These are phyloP conservation scores for Avena atlantica DNA, from an alignment of 176 grass and related monocot genomes.

Conservation along the genomic window DNA sequence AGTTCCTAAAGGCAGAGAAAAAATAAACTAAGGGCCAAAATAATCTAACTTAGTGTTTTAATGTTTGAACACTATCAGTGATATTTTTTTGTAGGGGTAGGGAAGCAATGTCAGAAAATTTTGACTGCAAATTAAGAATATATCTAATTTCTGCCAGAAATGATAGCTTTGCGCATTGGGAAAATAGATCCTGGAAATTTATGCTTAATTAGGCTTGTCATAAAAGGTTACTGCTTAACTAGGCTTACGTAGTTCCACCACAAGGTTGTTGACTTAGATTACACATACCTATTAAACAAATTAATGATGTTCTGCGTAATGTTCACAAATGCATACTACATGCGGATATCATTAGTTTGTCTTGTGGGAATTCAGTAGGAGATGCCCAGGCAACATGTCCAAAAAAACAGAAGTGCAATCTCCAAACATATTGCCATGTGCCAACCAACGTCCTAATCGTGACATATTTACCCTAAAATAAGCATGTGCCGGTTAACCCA, in stretches of 20 bases:
- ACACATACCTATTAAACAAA: slow-evolving; percentile 3
- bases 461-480: slow-evolving; percentile 28
- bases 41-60: not conserved
- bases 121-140: slow-evolving; percentile 1
- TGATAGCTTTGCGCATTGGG: not conserved
- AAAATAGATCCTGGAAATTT: slow-evolving; percentile 23
- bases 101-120: slow-evolving; percentile 9
- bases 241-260: not conserved
- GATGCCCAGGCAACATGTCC: not conserved
- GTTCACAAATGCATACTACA: slow-evolving; percentile 12
- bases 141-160: not conserved
- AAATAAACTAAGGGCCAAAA: slow-evolving; percentile 9
- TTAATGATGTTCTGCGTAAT: not conserved
- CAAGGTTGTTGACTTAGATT: not conserved
- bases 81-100: not conserved
- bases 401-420: not conserved
- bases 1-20: not conserved
- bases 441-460: not conserved
- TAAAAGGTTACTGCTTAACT: slow-evolving; percentile 25
- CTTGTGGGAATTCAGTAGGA: not conserved
- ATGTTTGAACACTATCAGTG: not conserved
- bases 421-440: not conserved
- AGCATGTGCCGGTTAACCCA: not conserved
- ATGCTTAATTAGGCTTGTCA: not conserved
- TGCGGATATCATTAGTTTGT: not conserved